These are phyloP conservation scores for Tanacetum coccineum DNA, from an alignment of 129 eudicot species.

Conservation along the genomic window DNA sequence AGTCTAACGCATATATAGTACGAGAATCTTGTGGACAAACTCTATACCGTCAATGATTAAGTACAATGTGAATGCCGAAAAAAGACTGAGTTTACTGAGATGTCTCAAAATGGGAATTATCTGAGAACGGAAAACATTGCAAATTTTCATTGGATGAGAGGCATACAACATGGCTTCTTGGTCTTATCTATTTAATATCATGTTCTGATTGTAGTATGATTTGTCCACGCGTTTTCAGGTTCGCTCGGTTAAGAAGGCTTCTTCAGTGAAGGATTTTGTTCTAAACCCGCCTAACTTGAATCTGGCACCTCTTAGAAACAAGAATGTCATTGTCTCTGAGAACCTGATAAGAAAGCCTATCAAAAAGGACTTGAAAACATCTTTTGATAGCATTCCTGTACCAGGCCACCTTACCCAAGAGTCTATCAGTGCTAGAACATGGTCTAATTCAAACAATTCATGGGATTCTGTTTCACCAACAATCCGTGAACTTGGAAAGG, in stretches of 20 bases:
- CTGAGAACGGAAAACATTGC: too few species aligned
- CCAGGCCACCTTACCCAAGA: slow-evolving; percentile 41
- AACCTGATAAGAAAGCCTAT: slow-evolving; percentile 44
- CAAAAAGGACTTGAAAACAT: slow-evolving; percentile 41
- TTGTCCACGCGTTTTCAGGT: slow-evolving; percentile 31
- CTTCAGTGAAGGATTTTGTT: slow-evolving; percentile 29
- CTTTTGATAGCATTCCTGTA: slow-evolving; percentile 29
- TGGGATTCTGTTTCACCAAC: slow-evolving; percentile 57
- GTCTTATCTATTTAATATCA: not conserved
- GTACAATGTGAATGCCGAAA: too few species aligned
- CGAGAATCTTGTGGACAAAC: too few species aligned
- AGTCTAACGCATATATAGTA: too few species aligned
- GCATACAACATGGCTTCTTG: not conserved
- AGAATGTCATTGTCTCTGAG: slow-evolving; percentile 51
- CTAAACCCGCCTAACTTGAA: slow-evolving; percentile 30
- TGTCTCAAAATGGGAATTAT: too few species aligned
- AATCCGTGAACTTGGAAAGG: slow-evolving; percentile 69
- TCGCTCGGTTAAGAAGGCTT: slow-evolving; percentile 31
- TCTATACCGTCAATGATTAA: too few species aligned
- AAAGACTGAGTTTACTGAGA: too few species aligned
- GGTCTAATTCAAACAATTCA: slow-evolving; percentile 36
- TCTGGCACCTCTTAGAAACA: slow-evolving; percentile 59
- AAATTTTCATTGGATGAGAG: too few species aligned
- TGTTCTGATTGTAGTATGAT: not conserved
- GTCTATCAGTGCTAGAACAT: slow-evolving; percentile 37